Evolutionary conservation across 208 protist genomes (phyloP), one percentile per base, ranked within the genome.

Genomic region (Leishmania turanica): DNA sequence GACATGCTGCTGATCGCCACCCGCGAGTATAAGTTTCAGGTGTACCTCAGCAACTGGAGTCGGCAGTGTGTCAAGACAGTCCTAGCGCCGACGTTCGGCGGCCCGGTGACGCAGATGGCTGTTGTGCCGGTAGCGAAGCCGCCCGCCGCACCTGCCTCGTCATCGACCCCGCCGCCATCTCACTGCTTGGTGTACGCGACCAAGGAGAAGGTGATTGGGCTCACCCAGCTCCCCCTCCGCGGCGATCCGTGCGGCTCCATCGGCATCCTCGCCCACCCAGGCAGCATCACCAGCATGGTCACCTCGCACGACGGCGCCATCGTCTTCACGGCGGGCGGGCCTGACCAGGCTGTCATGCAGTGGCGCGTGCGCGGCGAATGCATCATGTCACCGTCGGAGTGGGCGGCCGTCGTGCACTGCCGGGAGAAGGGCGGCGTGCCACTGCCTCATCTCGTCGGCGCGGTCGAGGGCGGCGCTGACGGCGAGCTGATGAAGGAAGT

Each of bases 201-300:
- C 3, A 80, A 87, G 34, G 96, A 98, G 73, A 95, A 95, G 70
- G 96, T 99, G 6, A 91, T 99, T 73, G 98, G 98, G 0, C 85
- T 99, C 8, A 90, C 98, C 62, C 89, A 96, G 85, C 85, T 99
- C 17, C 98, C 98, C 7, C 86, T 99, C 15, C 90, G 93, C 74
- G 98, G 98, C 17, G 95, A 99, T 81, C 98, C 96, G 56, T 91
- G 94, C 65, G 91, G 91, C 54, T 88, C 90, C 17, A 98, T 98
- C 86, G 98, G 97, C 31, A 77, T 99, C n/a, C 92, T 99, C 77
- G 98, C 97, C 19, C 98, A 99, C 85, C 95, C 97, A 11, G 91
- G 91, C 45, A 77, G 88, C 66, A 97, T 99, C 65, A 84, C 82
- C 37, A 87, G 84, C 85, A 86, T 92, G 81, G 87, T 89, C 42